These are phyloP conservation scores for Naegleria fowleri DNA, from an alignment of 208 protist genomes.

Conservation along the genomic window DNA sequence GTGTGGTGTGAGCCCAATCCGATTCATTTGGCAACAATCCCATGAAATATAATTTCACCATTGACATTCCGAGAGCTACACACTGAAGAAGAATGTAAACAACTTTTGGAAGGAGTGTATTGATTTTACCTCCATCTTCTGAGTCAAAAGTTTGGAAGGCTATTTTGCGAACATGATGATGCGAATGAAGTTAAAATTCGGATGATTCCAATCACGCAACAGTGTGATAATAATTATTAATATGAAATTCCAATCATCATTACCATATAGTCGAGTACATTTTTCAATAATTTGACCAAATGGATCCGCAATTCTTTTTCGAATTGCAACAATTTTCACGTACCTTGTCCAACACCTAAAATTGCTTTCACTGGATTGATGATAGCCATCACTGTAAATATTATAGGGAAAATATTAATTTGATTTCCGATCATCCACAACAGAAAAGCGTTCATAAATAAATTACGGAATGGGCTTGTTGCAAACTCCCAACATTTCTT, in stretches of 20 bases:
- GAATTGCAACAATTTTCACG: not conserved
- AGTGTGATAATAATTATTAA: too few species aligned
- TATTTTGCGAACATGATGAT: too few species aligned
- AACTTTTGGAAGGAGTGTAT: not conserved
- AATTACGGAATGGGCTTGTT: not conserved
- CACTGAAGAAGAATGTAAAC: not conserved
- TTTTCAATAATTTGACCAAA: too few species aligned
- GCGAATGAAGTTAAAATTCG: too few species aligned
- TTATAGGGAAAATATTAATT: slow-evolving; percentile 25
- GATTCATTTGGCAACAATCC: not conserved
- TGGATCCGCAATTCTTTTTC: too few species aligned
- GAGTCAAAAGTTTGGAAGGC: not conserved
- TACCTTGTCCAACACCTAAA: not conserved
- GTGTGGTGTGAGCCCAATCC: not conserved
- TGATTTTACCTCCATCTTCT: not conserved
- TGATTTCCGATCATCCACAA: slow-evolving; percentile 23
- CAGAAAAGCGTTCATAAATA: not conserved
- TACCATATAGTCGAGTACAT: too few species aligned
- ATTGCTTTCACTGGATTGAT: slow-evolving; percentile 10
- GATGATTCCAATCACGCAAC: too few species aligned
- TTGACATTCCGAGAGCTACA: not conserved
- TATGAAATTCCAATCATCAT: too few species aligned
- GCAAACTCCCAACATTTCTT: slow-evolving; percentile 27
- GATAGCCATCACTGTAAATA: slow-evolving; percentile 12
- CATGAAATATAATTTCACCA: not conserved